Conservation (phyloP, 306 rosid species). For the Quercus engelmannii region DNA sequence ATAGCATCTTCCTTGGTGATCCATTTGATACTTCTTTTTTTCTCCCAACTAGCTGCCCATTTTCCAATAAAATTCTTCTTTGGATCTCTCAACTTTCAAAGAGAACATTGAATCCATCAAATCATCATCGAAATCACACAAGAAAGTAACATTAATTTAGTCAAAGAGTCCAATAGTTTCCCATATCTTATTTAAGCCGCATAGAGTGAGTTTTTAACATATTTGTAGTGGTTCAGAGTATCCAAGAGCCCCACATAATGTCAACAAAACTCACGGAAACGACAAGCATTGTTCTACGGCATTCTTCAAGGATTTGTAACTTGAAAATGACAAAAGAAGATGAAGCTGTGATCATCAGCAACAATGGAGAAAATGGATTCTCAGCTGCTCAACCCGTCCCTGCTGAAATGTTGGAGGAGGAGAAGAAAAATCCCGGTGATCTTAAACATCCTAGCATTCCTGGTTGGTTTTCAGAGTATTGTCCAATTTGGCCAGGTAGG, state of each 20-base stretch:
- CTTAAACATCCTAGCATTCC: conserved; percentile 33
- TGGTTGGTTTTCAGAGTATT: conserved; percentile 66
- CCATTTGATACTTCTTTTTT: no score
- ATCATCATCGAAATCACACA: background rate
- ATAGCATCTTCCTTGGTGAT: background rate
- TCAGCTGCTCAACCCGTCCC: background rate
- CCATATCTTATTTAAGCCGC: background rate
- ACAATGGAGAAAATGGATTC: conserved; percentile 3
- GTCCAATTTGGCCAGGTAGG: conserved; percentile 71
- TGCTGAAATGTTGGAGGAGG: conserved; percentile 6
- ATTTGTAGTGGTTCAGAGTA: background rate
- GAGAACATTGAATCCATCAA: background rate
- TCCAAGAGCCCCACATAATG: background rate
- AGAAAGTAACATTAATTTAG: background rate
- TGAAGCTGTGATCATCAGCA: background rate
- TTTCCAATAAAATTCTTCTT: background rate
- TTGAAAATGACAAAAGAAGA: conserved; percentile 13
- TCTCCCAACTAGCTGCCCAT: background rate
- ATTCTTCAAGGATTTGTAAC: background rate
- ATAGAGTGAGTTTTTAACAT: background rate
- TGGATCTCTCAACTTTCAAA: background rate
- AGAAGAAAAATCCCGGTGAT: background rate
- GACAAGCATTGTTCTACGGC: background rate
- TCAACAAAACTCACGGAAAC: background rate
- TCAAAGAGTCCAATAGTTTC: background rate